Conservation (phyloP, 2,329 filamentous ascomycete species). For the Byssochlamys sp. region DNA sequence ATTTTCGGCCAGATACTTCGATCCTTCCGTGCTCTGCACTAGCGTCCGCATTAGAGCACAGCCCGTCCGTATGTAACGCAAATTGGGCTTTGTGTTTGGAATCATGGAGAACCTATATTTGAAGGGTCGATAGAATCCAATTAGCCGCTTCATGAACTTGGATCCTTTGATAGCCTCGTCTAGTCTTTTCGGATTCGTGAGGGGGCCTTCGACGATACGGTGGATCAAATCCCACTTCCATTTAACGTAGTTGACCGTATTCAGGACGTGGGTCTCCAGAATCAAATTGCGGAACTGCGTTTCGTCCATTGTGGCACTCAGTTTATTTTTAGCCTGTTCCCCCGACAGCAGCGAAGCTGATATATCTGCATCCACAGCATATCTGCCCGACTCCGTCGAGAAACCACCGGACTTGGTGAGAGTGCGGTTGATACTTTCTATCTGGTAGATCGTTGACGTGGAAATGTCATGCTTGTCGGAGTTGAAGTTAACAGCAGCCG, state of each 20-base stretch:
- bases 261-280: constrained; percentile 69
- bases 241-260: constrained; percentile 81
- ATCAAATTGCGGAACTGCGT: constrained; percentile 53
- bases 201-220: constrained; percentile 80
- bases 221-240: constrained; percentile 97
- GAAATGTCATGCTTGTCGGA: constrained; percentile 67
- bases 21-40: constrained; percentile 74
- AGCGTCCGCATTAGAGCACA: constrained; percentile 81
- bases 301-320: constrained; percentile 55
- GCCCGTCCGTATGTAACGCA: constrained; percentile 83
- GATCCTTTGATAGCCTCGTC: constrained; percentile 91
- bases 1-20: constrained; percentile 77
- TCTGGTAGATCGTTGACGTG: constrained; percentile 88
- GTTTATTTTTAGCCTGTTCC: constrained; percentile 43
- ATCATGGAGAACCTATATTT: constrained; percentile 90
- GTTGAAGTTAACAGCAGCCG: constrained; percentile 62
- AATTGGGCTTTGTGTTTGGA: constrained; percentile 81
- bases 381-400: constrained; percentile 29
- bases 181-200: constrained; percentile 80
- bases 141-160: constrained; percentile 88
- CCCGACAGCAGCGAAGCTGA: constrained; percentile 31
- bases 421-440: constrained; percentile 91
- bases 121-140: constrained; percentile 93
- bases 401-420: constrained; percentile 66
- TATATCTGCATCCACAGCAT: constrained; percentile 37